Evolutionary conservation across 768 basidiomycete species (phyloP).

Genomic region (Xerocomellus chrysenteron): DNA sequence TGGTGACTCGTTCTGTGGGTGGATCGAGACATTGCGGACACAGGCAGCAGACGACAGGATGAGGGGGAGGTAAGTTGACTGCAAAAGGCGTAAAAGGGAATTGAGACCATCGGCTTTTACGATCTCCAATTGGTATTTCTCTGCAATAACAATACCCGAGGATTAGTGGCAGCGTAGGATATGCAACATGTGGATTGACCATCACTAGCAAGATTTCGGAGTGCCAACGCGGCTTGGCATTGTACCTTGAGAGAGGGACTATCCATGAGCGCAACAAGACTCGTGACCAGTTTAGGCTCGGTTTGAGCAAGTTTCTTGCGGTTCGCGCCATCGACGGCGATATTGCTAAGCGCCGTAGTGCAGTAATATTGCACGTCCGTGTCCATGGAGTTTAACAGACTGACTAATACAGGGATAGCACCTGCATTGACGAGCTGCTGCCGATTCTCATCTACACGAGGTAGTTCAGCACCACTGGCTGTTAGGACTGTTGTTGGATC

Average conservation of each 20-base stretch:
- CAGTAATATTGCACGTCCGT: conserved; percentile 99
- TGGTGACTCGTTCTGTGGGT: conserved; percentile 97
- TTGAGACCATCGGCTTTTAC: conserved; percentile 93
- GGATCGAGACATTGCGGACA: conserved; percentile 98
- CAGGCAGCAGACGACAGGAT: conserved; percentile 98
- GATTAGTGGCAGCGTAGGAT: conserved; percentile 18
- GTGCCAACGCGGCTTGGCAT: conserved; percentile 94
- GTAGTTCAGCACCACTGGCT: conserved; percentile 4
- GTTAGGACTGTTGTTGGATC: neutral
- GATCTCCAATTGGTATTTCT: conserved; percentile 98
- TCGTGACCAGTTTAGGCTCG: conserved; percentile 93
- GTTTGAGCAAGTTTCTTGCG: conserved; percentile 91
- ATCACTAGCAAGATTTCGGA: conserved; percentile 96
- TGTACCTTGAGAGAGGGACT: conserved; percentile 97
- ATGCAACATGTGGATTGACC: conserved; percentile 44
- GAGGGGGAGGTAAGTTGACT: conserved; percentile 95
- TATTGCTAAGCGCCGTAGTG: conserved; percentile 97
- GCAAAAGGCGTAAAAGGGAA: conserved; percentile 88
- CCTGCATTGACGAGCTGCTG: conserved; percentile 98
- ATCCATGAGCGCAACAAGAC: conserved; percentile 94
- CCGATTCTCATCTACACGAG: conserved; percentile 83
- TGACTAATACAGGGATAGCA: conserved; percentile 95
- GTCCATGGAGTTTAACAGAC: conserved; percentile 89
- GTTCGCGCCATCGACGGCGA: conserved; percentile 95
- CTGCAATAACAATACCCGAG: conserved; percentile 39